Conservation (phyloP, 139 green algal species). For the Zygnema cylindricum region DNA sequence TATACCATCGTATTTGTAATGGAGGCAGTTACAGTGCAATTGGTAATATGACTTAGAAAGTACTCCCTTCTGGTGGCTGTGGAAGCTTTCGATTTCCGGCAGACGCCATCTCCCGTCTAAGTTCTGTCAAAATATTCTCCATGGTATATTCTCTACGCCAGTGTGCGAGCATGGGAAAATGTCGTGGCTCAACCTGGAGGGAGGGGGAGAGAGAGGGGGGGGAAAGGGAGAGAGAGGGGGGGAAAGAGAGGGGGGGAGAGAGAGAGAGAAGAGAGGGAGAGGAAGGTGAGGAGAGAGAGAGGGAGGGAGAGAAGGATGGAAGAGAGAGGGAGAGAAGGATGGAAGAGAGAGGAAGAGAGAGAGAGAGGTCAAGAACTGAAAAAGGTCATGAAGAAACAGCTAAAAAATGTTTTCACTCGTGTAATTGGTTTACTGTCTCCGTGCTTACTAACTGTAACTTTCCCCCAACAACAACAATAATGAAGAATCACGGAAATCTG, state of each 20-base stretch:
- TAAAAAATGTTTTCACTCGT: too few relatives aligned
- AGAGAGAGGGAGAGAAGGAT: too few relatives aligned
- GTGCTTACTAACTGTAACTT: too few relatives aligned
- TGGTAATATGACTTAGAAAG: slow-evolving; percentile 59
- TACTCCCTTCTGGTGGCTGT: slow-evolving; percentile 86
- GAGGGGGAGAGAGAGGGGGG: not conserved
- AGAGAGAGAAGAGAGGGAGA: not conserved
- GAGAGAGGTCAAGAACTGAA: too few relatives aligned
- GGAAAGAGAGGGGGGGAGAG: not conserved
- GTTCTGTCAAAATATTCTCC: slow-evolving; percentile 86
- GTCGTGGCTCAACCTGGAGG: slow-evolving; percentile 70
- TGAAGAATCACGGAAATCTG: too few relatives aligned
- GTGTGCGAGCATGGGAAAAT: slow-evolving; percentile 80
- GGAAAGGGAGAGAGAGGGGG: not conserved
- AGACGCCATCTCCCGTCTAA: slow-evolving; percentile 87
- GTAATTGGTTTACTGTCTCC: too few relatives aligned
- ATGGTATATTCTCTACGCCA: slow-evolving; percentile 89
- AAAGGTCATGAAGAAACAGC: too few relatives aligned
- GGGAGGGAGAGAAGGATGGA: too few relatives aligned
- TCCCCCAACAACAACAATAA: too few relatives aligned
- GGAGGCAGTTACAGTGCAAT: too few relatives aligned
- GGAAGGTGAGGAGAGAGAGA: slow-evolving; percentile 9
- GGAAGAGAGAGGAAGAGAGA: too few relatives aligned
- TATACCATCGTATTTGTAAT: too few relatives aligned
- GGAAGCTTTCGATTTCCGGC: slow-evolving; percentile 83